phyloP scores from a whole-genome alignment of 148 eudicot genomes.

The Cornus kousa region DNA sequence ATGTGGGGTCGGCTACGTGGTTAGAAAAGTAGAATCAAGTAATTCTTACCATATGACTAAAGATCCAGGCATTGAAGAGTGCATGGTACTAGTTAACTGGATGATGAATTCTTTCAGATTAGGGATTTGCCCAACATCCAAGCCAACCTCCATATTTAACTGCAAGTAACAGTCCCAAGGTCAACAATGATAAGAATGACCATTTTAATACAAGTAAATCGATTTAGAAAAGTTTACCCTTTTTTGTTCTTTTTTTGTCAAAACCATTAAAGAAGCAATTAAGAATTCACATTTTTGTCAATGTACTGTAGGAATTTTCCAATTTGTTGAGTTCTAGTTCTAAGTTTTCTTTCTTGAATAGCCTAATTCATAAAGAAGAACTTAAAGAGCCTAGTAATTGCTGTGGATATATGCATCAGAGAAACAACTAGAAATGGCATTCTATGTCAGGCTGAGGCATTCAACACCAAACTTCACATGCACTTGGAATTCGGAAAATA shows the following conservation, averaged over 20 bases:
- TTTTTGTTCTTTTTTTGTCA: background rate
- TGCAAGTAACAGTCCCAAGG: conserved; percentile 28
- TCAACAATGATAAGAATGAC: conserved; percentile 11
- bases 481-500: background rate
- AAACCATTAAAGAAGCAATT: background rate
- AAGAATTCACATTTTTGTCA: background rate
- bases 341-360: background rate
- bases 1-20: too few relatives aligned
- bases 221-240: background rate
- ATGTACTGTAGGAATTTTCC: background rate
- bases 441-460: background rate
- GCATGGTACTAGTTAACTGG: conserved; percentile 80
- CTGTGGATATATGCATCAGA: background rate
- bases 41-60: conserved; percentile 19
- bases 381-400: background rate
- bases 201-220: background rate
- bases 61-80: conserved; percentile 55
- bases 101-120: conserved; percentile 71
- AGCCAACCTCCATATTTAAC: conserved; percentile 81
- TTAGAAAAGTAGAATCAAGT: background rate
- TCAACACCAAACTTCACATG: background rate
- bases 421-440: background rate
- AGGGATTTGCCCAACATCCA: conserved; percentile 51
- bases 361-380: background rate
- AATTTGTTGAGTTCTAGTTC: background rate